A percentile compares a stretch with the other conserved stretches of the same genome.
phyloP scores from a whole-genome alignment of 2,329 filamentous ascomycete species.

The Madurella mycetomatis region DNA sequence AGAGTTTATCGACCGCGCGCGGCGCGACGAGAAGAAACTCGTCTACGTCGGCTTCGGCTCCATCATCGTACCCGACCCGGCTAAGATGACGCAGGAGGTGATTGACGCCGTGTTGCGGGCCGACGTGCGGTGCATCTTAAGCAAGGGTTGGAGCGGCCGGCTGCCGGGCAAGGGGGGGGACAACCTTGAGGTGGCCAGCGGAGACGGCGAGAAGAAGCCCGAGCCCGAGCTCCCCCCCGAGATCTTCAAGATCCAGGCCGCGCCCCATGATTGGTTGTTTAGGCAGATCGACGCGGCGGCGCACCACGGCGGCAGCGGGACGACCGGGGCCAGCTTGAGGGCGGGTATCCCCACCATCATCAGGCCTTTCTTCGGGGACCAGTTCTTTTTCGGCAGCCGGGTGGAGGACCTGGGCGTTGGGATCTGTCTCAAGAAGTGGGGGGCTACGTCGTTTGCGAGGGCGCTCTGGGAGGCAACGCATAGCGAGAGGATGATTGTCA shows the following conservation, averaged over 20 bases:
- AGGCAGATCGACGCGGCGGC: conserved; percentile 87
- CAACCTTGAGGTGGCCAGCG: conserved; percentile 45
- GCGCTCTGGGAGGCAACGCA: conserved; percentile 90
- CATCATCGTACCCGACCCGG: conserved; percentile 87
- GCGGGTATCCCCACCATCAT: conserved; percentile 92
- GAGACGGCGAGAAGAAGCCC: conserved; percentile 48
- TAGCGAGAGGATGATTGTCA: conserved; percentile 84
- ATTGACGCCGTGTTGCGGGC: conserved; percentile 87
- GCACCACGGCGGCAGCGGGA: conserved; percentile 92
- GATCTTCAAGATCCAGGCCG: conserved; percentile 83
- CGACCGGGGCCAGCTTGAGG: conserved; percentile 85
- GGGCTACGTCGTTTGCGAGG: conserved; percentile 76
- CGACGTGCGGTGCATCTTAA: conserved; percentile 89
- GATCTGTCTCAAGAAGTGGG: conserved; percentile 82
- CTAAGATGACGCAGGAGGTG: conserved; percentile 85
- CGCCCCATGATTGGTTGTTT: conserved; percentile 97
- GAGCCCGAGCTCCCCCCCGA: conserved; percentile 71
- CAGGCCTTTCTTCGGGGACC: conserved; percentile 95
- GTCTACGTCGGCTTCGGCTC: conserved; percentile 98
- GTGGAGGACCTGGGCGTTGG: conserved; percentile 94
- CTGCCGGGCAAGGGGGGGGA: conserved; percentile 33
- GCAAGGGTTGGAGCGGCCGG: conserved; percentile 95
- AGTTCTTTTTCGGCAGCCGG: conserved; percentile 89
- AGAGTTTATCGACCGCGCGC: conserved; percentile 79
- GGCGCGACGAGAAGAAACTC: conserved; percentile 78